Conservation (phyloP, 2,329 filamentous ascomycete genomes). For the Fusarium vanettenii region DNA sequence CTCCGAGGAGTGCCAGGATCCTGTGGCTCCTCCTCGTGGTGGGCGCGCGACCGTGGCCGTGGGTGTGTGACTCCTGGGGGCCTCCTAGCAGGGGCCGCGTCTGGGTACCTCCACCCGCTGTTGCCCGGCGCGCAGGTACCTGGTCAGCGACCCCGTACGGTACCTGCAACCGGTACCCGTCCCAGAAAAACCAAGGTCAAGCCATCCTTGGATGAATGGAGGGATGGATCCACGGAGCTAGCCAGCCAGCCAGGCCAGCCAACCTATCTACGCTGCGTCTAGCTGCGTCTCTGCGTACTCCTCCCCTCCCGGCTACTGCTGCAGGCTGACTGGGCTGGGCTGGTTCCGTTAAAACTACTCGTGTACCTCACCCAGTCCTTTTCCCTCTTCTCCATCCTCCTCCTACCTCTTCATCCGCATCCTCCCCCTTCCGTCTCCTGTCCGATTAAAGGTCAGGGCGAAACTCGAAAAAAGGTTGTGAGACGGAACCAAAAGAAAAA, state of each 20-base stretch:
- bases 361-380: conserved; percentile 63
- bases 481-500: conserved; percentile 38
- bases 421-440: conserved; percentile 50
- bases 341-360: conserved; percentile 52
- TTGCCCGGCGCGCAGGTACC: conserved; percentile 33
- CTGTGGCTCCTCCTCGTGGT: conserved; percentile 16
- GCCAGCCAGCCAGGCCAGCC: background rate
- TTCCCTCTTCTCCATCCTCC: conserved; percentile 64
- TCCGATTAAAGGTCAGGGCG: conserved; percentile 44
- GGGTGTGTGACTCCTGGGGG: conserved; percentile 35
- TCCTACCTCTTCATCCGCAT: conserved; percentile 61
- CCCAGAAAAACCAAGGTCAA: conserved; percentile 23
- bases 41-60: conserved; percentile 11
- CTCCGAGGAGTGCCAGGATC: conserved; percentile 13
- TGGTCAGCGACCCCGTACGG: conserved; percentile 20
- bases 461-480: conserved; percentile 39
- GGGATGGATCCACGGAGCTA: background rate
- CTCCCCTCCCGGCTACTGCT: conserved; percentile 8
- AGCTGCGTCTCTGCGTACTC: conserved; percentile 8
- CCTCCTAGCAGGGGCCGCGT: conserved; percentile 32
- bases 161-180: conserved; percentile 34
- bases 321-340: conserved; percentile 12
- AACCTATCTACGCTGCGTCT: background rate
- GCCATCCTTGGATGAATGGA: background rate
- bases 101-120: conserved; percentile 33